Conservation (phyloP, 2,329 filamentous ascomycete species). For the Emergomyces orientalis region DNA sequence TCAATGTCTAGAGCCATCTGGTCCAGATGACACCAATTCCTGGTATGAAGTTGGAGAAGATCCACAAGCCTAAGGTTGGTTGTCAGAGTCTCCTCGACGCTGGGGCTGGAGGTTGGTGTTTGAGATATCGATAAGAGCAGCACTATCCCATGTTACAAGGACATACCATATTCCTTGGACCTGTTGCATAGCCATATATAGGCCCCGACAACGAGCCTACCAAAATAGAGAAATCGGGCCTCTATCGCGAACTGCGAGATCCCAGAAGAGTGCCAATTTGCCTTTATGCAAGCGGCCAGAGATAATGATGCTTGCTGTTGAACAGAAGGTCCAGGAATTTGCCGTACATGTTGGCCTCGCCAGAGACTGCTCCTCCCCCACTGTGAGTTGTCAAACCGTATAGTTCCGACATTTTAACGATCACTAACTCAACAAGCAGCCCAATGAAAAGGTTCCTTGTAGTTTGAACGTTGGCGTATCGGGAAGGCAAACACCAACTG, state of each 20-base stretch:
- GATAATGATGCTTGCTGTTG: slow-evolving; percentile 8
- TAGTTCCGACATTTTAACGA: background rate
- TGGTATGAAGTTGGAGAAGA: background rate
- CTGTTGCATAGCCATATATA: background rate
- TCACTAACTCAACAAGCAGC: background rate
- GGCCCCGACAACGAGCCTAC: background rate
- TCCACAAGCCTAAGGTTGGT: background rate
- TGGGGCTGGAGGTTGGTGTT: background rate
- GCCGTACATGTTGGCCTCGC: slow-evolving; percentile 18
- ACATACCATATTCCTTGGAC: background rate
- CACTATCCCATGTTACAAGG: background rate
- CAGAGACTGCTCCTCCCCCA: slow-evolving; percentile 16
- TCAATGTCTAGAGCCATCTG: background rate
- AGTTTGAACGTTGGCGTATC: slow-evolving; percentile 5
- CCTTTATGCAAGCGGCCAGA: slow-evolving; percentile 7
- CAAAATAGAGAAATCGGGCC: background rate
- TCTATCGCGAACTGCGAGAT: background rate
- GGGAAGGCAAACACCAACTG: slow-evolving; percentile 12
- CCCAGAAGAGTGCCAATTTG: background rate
- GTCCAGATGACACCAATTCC: background rate
- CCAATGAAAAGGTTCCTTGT: background rate
- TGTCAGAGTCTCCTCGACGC: background rate
- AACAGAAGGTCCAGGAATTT: slow-evolving; percentile 10
- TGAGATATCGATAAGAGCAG: slow-evolving; percentile 3
- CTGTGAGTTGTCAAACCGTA: slow-evolving; percentile 14